These are phyloP conservation scores for Breynia disticha DNA, from an alignment of 441 rosid species.

Conservation along the genomic window DNA sequence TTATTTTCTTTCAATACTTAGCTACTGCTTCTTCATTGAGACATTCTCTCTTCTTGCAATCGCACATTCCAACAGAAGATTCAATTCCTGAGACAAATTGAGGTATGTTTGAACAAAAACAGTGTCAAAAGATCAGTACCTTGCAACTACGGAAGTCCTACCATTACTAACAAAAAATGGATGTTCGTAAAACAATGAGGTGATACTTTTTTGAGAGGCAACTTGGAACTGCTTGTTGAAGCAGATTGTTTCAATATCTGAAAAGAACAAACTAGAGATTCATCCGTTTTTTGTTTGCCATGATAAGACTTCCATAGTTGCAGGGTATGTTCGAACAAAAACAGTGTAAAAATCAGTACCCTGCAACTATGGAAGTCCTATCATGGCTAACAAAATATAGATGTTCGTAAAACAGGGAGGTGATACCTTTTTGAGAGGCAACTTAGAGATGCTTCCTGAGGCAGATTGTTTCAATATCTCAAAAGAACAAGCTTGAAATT, in stretches of 20 bases:
- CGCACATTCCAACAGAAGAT: not conserved
- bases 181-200: not conserved
- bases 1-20: constrained; percentile 5
- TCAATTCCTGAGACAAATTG: constrained; percentile 5
- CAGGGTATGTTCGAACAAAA: constrained; percentile 2
- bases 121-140: constrained; percentile 8
- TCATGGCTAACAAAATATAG: not conserved
- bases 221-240: constrained; percentile 35
- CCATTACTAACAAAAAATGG: not conserved
- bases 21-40: constrained; percentile 3
- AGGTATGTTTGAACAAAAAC: constrained; percentile 14
- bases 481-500: constrained; percentile 68
- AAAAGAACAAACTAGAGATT: constrained; percentile 70
- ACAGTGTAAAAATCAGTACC: constrained; percentile 9
- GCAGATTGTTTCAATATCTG: constrained; percentile 75
- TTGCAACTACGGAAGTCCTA: not conserved
- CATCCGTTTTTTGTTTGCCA: no score
- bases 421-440: constrained; percentile 66
- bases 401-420: not conserved
- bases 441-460: constrained; percentile 36
- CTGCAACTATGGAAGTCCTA: not conserved
- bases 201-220: constrained; percentile 65
- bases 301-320: no score
- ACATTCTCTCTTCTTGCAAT: constrained; percentile 4
- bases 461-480: constrained; percentile 76